Conservation (phyloP, 805 yeast species). For the Candida berthetii region DNA sequence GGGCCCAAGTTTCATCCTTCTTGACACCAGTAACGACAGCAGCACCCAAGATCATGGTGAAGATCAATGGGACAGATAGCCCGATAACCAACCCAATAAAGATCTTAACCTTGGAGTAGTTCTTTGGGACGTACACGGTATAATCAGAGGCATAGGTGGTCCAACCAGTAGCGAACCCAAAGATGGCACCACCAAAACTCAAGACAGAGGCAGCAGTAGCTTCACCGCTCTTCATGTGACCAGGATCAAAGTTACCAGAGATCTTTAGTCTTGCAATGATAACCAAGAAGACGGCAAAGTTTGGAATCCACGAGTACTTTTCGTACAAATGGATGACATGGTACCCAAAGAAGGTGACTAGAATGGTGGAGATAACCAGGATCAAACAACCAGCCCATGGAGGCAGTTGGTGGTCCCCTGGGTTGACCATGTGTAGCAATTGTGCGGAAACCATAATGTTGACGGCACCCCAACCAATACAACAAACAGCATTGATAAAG, state of each 20-base stretch:
- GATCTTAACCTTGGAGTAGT: conserved; percentile 50
- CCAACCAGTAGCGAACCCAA: conserved; percentile 94
- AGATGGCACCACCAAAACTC: conserved; percentile 76
- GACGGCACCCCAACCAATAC: conserved; percentile 95
- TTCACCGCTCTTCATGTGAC: conserved; percentile 44
- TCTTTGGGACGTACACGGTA: conserved; percentile 77
- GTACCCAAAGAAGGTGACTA: conserved; percentile 82
- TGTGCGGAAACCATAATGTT: conserved; percentile 89
- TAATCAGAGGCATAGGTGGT: conserved; percentile 89
- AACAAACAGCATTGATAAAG: conserved; percentile 70
- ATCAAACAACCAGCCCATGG: conserved; percentile 90
- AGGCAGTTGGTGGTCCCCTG: conserved; percentile 49
- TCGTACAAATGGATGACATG: conserved; percentile 76
- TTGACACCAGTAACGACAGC: conserved; percentile 71
- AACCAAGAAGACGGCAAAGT: conserved; percentile 62
- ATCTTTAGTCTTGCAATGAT: conserved; percentile 72
- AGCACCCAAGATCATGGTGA: conserved; percentile 79
- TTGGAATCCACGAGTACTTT: conserved; percentile 87
- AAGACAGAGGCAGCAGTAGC: conserved; percentile 71
- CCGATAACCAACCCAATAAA: conserved; percentile 63
- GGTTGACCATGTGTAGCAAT: conserved; percentile 69
- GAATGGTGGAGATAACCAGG: conserved; percentile 57
- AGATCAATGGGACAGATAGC: conserved; percentile 59
- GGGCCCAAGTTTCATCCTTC: conserved; percentile 37
- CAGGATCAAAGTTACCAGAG: conserved; percentile 57